Evolutionary conservation across 148 eudicot genomes (phyloP).

Genomic region (Fagopyrum esculentum): DNA sequence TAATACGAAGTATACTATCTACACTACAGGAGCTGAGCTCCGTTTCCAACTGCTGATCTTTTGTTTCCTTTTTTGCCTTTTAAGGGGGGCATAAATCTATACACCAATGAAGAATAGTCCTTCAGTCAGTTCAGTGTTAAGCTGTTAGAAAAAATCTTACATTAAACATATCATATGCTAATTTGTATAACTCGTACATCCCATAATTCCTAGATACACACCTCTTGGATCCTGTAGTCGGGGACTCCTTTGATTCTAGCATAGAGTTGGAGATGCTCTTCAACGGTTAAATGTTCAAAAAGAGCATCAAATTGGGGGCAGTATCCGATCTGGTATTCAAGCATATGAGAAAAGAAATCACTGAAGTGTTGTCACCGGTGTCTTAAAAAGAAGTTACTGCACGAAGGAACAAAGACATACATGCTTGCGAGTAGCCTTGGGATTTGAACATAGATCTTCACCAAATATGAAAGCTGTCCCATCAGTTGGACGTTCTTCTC

Average conservation of each 20-base stretch:
- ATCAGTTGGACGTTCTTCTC: conserved; percentile 79
- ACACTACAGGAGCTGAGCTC: no score
- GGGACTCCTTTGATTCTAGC: conserved; percentile 91
- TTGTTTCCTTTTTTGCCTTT: no score
- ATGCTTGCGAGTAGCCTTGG: conserved; percentile 75
- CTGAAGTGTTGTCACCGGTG: conserved; percentile 3
- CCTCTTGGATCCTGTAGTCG: conserved; percentile 56
- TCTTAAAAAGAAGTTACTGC: conserved; percentile 6
- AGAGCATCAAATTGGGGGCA: conserved; percentile 99
- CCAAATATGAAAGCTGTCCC: conserved; percentile 92
- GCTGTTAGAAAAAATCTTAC: neutral
- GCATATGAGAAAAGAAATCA: conserved; percentile 14
- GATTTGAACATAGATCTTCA: conserved; percentile 62
- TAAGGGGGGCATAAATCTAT: neutral
- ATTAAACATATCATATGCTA: conserved; percentile 1
- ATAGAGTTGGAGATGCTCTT: conserved; percentile 92
- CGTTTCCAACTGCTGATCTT: no score
- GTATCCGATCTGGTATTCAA: conserved; percentile 71
- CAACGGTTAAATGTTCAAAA: conserved; percentile 69
- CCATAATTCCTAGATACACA: conserved; percentile 26
- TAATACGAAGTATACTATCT: neutral
- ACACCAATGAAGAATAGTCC: neutral
- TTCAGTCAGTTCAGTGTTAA: neutral
- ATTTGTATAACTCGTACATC: neutral
- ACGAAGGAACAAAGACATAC: conserved; percentile 36